Evolutionary conservation across 2,329 filamentous ascomycete genomes (phyloP).

Genomic region (Dothideomycetes sp.): DNA sequence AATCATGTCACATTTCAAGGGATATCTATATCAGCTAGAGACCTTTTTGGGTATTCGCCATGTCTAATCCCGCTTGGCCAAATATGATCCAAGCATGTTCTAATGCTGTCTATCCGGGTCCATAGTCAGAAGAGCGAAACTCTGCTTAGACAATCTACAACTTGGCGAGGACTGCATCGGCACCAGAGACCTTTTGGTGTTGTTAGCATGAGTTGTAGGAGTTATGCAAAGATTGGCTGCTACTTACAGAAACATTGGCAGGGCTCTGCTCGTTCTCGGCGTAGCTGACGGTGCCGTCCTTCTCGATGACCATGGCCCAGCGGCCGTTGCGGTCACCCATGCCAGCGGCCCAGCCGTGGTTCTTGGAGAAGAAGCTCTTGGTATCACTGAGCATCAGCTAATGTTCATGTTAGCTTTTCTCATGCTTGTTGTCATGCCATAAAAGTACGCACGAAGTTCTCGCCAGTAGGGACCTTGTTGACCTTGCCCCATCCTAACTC

Average conservation of each 20-base stretch:
- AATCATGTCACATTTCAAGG: background rate
- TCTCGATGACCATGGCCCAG: conserved; percentile 66
- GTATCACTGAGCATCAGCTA: conserved; percentile 68
- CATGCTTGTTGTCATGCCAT: conserved; percentile 5
- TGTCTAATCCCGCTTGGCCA: too few species aligned
- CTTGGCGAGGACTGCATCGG: conserved; percentile 37
- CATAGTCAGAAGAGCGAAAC: too few species aligned
- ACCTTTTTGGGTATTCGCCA: background rate
- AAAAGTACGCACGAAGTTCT: conserved; percentile 46
- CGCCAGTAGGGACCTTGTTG: conserved; percentile 59
- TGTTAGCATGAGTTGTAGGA: conserved; percentile 9
- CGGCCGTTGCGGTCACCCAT: conserved; percentile 62
- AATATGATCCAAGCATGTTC: too few species aligned
- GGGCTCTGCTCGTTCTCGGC: conserved; percentile 58
- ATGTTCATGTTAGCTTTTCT: background rate
- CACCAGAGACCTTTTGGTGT: conserved; percentile 34
- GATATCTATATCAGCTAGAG: background rate
- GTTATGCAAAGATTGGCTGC: background rate
- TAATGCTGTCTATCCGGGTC: background rate
- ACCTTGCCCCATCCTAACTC: conserved; percentile 52
- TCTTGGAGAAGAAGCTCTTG: conserved; percentile 52
- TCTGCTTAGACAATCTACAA: conserved; percentile 30
- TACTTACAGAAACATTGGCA: conserved; percentile 34
- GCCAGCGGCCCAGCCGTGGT: conserved; percentile 61
- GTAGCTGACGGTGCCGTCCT: conserved; percentile 74